Evolutionary conservation across 106 monocot species (phyloP), one percentile per base, ranked within the genome.

Genomic region (Dioscorea zingiberensis): DNA sequence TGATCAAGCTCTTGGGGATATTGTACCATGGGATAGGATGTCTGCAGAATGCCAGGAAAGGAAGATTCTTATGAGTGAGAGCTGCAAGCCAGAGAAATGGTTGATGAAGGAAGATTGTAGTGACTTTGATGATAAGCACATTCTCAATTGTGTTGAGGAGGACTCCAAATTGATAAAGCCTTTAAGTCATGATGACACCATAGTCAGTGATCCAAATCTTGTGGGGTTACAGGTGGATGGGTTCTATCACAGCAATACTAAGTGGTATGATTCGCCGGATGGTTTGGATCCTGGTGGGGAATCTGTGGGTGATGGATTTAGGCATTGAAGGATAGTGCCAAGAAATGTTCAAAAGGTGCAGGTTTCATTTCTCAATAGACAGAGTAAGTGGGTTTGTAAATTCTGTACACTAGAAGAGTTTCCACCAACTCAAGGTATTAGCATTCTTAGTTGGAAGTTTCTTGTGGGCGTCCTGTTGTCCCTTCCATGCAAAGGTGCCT

Each of bases 101-200:
- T 70, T 83, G 58, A 66, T 87, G 69, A 94, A 94, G 74, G 90
- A 81, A 62, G 77, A 81, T 58, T 86, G 84, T 54, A 55, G 64
- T 32, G 86, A 80, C 46, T 97, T 97, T 77, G 95, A 91, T 69
- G 95, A 88, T 51, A 97, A 91, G 70, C 82, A 82, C 62, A 87
- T 94, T 60, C 76, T 94, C 21, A 77, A 78, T 60, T 94, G 87
- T 45, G 77, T 80, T 22, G 82, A 83, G 7, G 93, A 79, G 66
- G 89, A 89, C 11, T 81, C 74, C 13, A 94, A 94, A 61, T 47
- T 94, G 28, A 87, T 90, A 64, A 94, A 87, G 68, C 87, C 89
- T 15, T 47, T 85, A 54, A 80, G 80, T 57, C 80, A 93, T 85
- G 88, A 85, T 48, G 85, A 70, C 49, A 69, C 66, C 4, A 80